These are phyloP conservation scores for Rhizopogon rudus DNA, from an alignment of 768 basidiomycete genomes.

Conservation along the genomic window DNA sequence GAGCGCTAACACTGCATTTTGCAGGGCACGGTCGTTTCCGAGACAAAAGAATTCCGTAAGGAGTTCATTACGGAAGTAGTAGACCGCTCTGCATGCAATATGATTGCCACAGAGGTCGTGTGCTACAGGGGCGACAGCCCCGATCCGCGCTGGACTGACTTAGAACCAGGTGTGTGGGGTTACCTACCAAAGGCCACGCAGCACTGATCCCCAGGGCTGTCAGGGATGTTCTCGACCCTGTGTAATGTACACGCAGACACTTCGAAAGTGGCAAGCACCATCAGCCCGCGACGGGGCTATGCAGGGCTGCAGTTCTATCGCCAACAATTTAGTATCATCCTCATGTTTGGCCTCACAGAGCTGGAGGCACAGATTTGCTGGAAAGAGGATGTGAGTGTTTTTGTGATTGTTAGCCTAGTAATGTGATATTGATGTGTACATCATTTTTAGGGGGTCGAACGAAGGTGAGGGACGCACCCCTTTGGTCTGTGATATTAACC, in stretches of 20 bases:
- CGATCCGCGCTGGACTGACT: slow-evolving; percentile 26
- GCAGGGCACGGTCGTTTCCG: slow-evolving; percentile 25
- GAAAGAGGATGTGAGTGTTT: slow-evolving; percentile 33
- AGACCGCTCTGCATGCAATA: slow-evolving; percentile 22
- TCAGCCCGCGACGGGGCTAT: slow-evolving; percentile 26
- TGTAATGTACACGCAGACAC: slow-evolving; percentile 21
- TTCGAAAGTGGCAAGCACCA: slow-evolving; percentile 22
- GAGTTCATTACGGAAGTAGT: slow-evolving; percentile 26
- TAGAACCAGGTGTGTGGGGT: slow-evolving; percentile 19
- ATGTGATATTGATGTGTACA: background rate
- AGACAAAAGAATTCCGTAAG: slow-evolving; percentile 27
- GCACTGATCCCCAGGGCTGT: background rate
- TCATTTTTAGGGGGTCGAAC: slow-evolving; percentile 12
- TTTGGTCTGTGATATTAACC: background rate
- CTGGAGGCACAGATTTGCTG: slow-evolving; percentile 42
- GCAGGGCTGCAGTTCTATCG: slow-evolving; percentile 25
- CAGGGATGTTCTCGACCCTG: slow-evolving; percentile 23
- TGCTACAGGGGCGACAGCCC: slow-evolving; percentile 21
- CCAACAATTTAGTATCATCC: slow-evolving; percentile 33
- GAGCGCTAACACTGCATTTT: background rate
- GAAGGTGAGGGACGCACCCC: slow-evolving; percentile 9
- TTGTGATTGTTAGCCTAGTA: background rate
- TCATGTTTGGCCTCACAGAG: slow-evolving; percentile 42
- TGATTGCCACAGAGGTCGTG: slow-evolving; percentile 25
- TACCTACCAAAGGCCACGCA: background rate